Evolutionary conservation across 306 rosid genomes (phyloP).

Genomic region (Cucumis sativus): Cucumber_9930_V3 NC_026661.2:15410501-15411000

Average conservation of each 20-base stretch:
- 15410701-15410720: slow-evolving; percentile 48
- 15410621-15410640: slow-evolving; percentile 66
- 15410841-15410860: slow-evolving; percentile 8
- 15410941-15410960: slow-evolving; percentile 37
- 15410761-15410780: slow-evolving; percentile 18
- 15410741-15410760: slow-evolving; percentile 19
- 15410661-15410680: slow-evolving; percentile 39
- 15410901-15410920: slow-evolving; percentile 2
- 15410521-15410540: neutral
- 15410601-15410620: slow-evolving; percentile 37
- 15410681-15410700: slow-evolving; percentile 51
- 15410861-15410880: neutral
- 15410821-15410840: slow-evolving; percentile 8
- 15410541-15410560: neutral
- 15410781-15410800: slow-evolving; percentile 63
- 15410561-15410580: neutral
- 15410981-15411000: neutral
- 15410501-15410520: slow-evolving; percentile 22
- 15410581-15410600: neutral
- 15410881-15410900: slow-evolving; percentile 17
- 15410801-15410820: slow-evolving; percentile 56
- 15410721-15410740: slow-evolving; percentile 45
- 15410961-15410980: slow-evolving; percentile 39
- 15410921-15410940: neutral
- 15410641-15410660: slow-evolving; percentile 38